Conservation (phyloP, 805 yeast genomes). For the Candida pini region DNA sequence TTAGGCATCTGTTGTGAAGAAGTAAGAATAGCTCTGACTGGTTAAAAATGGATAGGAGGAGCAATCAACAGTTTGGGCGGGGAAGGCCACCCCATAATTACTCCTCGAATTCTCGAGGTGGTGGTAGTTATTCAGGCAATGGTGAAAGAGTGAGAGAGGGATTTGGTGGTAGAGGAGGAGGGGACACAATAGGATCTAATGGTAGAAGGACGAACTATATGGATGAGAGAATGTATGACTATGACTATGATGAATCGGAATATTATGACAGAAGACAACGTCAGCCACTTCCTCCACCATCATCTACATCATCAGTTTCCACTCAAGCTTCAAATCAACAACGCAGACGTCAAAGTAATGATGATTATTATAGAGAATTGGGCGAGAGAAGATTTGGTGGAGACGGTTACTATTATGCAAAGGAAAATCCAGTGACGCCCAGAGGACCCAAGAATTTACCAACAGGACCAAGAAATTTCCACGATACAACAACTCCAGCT, state of each 20-base stretch:
- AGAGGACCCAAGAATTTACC: neutral
- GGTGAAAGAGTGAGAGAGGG: neutral
- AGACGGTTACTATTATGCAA: no score
- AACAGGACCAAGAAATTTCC: conserved; percentile 2
- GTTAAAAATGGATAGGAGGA: no score
- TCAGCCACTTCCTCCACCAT: conserved; percentile 7
- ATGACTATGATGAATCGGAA: conserved; percentile 5
- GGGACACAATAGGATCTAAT: neutral
- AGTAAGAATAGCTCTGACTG: no score
- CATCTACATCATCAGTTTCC: no score
- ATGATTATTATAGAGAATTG: neutral
- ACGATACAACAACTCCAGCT: no score
- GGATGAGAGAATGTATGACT: conserved; percentile 7
- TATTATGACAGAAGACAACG: conserved; percentile 8
- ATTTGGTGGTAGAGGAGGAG: neutral
- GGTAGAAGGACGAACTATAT: conserved; percentile 1
- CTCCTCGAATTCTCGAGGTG: no score
- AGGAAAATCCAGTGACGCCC: neutral
- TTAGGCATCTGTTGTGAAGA: no score
- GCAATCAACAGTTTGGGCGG: no score
- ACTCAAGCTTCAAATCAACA: no score
- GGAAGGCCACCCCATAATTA: no score
- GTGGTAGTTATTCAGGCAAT: no score
- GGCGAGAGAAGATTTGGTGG: no score
- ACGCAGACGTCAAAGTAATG: neutral